A percentile compares a stretch with the other conserved stretches of the same genome.
Conservation (phyloP, 305 asterid species). For the Solanum hybrid region DNA sequence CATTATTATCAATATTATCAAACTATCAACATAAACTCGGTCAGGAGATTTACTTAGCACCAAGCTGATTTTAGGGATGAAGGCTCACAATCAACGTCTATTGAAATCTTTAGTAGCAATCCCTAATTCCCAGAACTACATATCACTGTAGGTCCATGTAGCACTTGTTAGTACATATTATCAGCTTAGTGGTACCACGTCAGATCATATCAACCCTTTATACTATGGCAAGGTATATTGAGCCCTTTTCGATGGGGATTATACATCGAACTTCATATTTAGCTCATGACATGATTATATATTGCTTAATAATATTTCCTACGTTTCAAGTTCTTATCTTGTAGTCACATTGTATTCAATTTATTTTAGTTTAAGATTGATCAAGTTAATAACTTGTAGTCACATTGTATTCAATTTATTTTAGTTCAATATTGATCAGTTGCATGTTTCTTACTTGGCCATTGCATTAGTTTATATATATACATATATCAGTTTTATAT, state of each 20-base stretch:
- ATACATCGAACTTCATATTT: background rate
- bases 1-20: background rate
- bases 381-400: background rate
- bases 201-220: background rate
- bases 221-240: background rate
- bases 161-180: background rate
- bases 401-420: background rate
- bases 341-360: background rate
- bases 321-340: background rate
- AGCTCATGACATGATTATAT: background rate
- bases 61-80: background rate
- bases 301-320: background rate
- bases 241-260: background rate
- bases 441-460: background rate
- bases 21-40: background rate
- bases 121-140: background rate
- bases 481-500: too few relatives aligned
- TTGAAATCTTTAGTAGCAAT: background rate
- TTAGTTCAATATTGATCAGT: background rate
- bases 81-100: background rate
- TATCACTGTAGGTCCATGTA: background rate
- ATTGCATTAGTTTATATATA: background rate
- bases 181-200: background rate
- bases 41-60: background rate
- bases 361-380: background rate